A percentile compares a stretch with the other conserved stretches of the same genome.
Conservation (phyloP, 495 filamentous ascomycete species). For the Cudoniella acicularis region DNA sequence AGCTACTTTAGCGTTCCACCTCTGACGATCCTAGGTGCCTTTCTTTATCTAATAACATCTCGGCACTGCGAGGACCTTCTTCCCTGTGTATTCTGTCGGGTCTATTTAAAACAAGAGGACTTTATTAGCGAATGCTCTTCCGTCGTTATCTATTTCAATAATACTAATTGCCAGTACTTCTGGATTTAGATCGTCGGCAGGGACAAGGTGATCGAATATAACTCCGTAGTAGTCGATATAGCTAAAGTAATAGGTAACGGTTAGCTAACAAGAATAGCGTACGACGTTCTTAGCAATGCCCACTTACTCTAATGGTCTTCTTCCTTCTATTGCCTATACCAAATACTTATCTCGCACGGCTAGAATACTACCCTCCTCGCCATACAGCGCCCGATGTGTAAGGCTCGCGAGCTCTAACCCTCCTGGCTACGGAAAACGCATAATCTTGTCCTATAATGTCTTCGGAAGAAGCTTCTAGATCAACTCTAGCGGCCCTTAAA, state of each 20-base stretch:
- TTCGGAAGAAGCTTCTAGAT: conserved; percentile 29
- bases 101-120: conserved; percentile 21
- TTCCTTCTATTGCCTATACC: too few relatives aligned
- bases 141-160: conserved; percentile 19
- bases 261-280: too few relatives aligned
- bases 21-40: conserved; percentile 21
- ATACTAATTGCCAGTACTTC: conserved; percentile 33
- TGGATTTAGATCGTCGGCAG: conserved; percentile 27
- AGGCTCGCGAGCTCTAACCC: too few relatives aligned
- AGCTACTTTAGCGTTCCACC: conserved; percentile 9
- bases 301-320: too few relatives aligned
- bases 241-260: not conserved
- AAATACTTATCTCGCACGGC: too few relatives aligned
- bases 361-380: too few relatives aligned
- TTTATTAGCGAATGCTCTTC: conserved; percentile 23
- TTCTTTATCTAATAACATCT: conserved; percentile 26
- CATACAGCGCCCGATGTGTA: too few relatives aligned
- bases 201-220: conserved; percentile 31
- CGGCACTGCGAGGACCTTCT: conserved; percentile 27
- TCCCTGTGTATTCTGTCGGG: conserved; percentile 26
- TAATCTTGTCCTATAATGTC: conserved; percentile 22
- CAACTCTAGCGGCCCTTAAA: conserved; percentile 28
- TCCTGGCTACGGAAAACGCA: too few relatives aligned
- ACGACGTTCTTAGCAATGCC: too few relatives aligned
- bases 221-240: not conserved